Evolutionary conservation across 1,284 basidiomycete genomes (phyloP).

Genomic region (Singerocomus inundabilis): DNA sequence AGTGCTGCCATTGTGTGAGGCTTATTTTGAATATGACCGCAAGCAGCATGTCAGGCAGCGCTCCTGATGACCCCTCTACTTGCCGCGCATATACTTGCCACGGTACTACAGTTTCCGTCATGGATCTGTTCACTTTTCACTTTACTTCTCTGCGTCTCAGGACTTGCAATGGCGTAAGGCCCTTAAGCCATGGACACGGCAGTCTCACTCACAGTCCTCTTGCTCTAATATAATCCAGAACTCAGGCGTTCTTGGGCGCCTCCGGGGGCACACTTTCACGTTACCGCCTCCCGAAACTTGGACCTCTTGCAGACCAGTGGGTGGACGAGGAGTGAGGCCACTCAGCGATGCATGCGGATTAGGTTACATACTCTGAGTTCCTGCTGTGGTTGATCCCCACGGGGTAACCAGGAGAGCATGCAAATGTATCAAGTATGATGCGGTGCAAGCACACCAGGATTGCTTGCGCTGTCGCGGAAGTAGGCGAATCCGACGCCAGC

Average conservation of each 20-base stretch:
- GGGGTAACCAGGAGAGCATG: not conserved
- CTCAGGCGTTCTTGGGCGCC: constrained; percentile 66
- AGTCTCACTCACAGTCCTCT: constrained; percentile 7
- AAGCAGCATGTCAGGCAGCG: constrained; percentile 75
- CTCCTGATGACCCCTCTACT: constrained; percentile 67
- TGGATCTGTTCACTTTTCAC: constrained; percentile 50
- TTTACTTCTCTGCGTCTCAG: constrained; percentile 41
- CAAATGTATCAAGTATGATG: constrained; percentile 33
- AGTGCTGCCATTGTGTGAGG: not conserved
- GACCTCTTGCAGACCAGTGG: constrained; percentile 71
- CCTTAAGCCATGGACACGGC: not conserved
- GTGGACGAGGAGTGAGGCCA: constrained; percentile 59
- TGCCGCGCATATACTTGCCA: constrained; percentile 58
- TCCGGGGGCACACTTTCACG: constrained; percentile 48
- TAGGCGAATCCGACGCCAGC: constrained; percentile 40
- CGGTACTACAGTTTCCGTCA: constrained; percentile 48
- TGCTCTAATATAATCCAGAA: constrained; percentile 36
- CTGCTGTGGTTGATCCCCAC: constrained; percentile 1
- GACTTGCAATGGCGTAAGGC: constrained; percentile 58
- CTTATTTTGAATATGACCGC: constrained; percentile 7
- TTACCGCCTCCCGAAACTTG: constrained; percentile 67
- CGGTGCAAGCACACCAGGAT: no score
- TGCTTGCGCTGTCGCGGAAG: constrained; percentile 36
- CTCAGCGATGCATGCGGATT: not conserved
- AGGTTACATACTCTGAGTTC: not conserved